Percentiles rank a stretch among this genome's conserved stretches.
Evolutionary conservation across 495 filamentous ascomycete species (phyloP).

Genomic region (Hypoxylon trugodes): DNA sequence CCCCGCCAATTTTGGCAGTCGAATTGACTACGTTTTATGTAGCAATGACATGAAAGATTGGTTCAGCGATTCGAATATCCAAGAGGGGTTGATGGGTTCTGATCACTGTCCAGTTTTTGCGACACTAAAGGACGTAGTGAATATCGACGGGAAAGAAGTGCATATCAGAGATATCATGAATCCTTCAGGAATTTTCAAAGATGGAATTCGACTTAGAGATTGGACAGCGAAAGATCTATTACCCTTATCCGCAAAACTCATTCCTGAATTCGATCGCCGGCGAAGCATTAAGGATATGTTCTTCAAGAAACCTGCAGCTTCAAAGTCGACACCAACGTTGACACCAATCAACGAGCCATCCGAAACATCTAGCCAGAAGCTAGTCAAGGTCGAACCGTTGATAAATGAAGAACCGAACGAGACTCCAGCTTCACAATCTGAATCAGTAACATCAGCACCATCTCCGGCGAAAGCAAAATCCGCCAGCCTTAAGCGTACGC

Average conservation of each 20-base stretch:
- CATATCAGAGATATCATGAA: slow-evolving; percentile 81
- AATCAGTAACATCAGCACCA: slow-evolving; percentile 20
- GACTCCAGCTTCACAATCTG: slow-evolving; percentile 17
- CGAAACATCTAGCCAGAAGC: slow-evolving; percentile 1
- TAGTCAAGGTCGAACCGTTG: neutral
- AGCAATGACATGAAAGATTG: slow-evolving; percentile 81
- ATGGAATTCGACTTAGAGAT: slow-evolving; percentile 72
- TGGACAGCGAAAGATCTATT: slow-evolving; percentile 72
- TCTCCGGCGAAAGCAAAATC: slow-evolving; percentile 36
- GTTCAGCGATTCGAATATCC: slow-evolving; percentile 90
- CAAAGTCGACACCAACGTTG: slow-evolving; percentile 20
- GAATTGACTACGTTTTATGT: slow-evolving; percentile 94
- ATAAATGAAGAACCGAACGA: neutral
- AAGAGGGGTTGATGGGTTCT: slow-evolving; percentile 93
- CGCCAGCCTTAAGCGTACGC: slow-evolving; percentile 45
- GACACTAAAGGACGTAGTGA: slow-evolving; percentile 70
- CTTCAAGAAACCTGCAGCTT: slow-evolving; percentile 55
- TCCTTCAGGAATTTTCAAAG: slow-evolving; percentile 74
- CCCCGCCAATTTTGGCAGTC: slow-evolving; percentile 87
- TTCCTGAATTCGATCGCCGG: slow-evolving; percentile 87
- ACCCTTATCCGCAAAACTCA: slow-evolving; percentile 79
- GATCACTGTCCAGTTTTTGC: slow-evolving; percentile 97
- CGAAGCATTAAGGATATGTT: slow-evolving; percentile 96
- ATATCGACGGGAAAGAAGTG: slow-evolving; percentile 56
- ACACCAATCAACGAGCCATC: slow-evolving; percentile 27